These are phyloP conservation scores for Lyophyllum shimeji DNA, from an alignment of 768 basidiomycete species.

Conservation along the genomic window DNA sequence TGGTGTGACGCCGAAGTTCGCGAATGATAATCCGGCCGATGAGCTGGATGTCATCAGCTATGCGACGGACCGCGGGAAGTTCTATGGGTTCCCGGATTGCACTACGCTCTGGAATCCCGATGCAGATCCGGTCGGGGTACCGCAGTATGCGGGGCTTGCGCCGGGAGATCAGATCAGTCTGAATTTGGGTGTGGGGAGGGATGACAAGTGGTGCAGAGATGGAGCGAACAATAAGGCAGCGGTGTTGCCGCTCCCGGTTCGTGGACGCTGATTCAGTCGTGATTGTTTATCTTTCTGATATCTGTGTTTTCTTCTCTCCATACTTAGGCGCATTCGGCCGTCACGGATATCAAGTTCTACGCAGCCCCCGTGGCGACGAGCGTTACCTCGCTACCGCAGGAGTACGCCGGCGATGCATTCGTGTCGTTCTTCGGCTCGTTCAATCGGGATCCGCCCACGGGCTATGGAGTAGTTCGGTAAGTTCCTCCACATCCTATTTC, in stretches of 20 bases:
- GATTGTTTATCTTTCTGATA: neutral
- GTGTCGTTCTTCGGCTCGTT: constrained; percentile 46
- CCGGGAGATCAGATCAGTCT: constrained; percentile 39
- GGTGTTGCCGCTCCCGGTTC: constrained; percentile 36
- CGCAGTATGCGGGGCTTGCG: constrained; percentile 28
- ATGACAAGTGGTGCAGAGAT: constrained; percentile 33
- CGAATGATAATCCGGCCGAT: constrained; percentile 46
- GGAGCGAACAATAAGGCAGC: constrained; percentile 35
- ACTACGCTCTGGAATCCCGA: constrained; percentile 39
- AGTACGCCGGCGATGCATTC: constrained; percentile 32
- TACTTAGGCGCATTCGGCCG: constrained; percentile 43
- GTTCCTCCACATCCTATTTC: neutral
- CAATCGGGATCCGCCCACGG: constrained; percentile 38
- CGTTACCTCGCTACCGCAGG: constrained; percentile 23
- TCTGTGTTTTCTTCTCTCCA: neutral
- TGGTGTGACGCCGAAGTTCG: constrained; percentile 34
- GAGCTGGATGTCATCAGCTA: constrained; percentile 32
- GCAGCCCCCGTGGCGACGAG: constrained; percentile 1
- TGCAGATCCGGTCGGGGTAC: constrained; percentile 39
- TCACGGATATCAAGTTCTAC: constrained; percentile 45
- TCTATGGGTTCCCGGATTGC: constrained; percentile 44
- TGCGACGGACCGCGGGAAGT: constrained; percentile 11
- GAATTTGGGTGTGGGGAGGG: constrained; percentile 26
- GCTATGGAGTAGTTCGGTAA: constrained; percentile 43
- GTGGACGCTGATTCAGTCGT: neutral